phyloP scores from a whole-genome alignment of 805 yeast genomes.

The Candida maesae region DNA sequence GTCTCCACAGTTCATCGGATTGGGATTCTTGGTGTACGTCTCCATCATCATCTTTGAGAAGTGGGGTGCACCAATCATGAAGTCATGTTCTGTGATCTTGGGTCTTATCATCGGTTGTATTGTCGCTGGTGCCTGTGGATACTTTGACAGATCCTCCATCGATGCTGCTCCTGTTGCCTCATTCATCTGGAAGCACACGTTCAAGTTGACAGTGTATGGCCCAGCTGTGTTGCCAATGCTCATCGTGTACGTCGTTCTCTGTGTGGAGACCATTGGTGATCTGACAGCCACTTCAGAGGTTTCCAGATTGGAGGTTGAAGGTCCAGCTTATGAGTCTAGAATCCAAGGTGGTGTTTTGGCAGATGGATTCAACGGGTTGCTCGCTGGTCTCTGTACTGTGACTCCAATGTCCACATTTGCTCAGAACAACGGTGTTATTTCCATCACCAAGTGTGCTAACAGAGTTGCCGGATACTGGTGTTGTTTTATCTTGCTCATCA shows the following conservation, averaged over 20 bases:
- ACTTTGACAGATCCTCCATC: constrained; percentile 58
- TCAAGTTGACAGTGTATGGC: constrained; percentile 70
- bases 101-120: constrained; percentile 87
- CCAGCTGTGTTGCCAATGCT: constrained; percentile 83
- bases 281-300: constrained; percentile 93
- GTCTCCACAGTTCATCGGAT: constrained; percentile 81
- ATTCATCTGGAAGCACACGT: constrained; percentile 85
- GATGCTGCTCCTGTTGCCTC: constrained; percentile 78
- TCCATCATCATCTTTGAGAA: constrained; percentile 73
- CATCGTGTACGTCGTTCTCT: constrained; percentile 73
- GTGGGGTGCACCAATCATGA: constrained; percentile 94
- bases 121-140: constrained; percentile 88
- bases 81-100: constrained; percentile 84
- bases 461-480: constrained; percentile 77
- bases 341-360: constrained; percentile 92
- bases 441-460: constrained; percentile 87
- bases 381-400: constrained; percentile 76
- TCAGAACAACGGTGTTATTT: constrained; percentile 91
- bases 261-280: constrained; percentile 94
- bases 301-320: constrained; percentile 78
- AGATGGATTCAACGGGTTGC: constrained; percentile 75
- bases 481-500: constrained; percentile 70
- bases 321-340: constrained; percentile 74
- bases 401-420: constrained; percentile 92
- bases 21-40: constrained; percentile 78